These are phyloP conservation scores for Vickermania ingenoplastis DNA, from an alignment of 208 protist genomes.

Conservation along the genomic window DNA sequence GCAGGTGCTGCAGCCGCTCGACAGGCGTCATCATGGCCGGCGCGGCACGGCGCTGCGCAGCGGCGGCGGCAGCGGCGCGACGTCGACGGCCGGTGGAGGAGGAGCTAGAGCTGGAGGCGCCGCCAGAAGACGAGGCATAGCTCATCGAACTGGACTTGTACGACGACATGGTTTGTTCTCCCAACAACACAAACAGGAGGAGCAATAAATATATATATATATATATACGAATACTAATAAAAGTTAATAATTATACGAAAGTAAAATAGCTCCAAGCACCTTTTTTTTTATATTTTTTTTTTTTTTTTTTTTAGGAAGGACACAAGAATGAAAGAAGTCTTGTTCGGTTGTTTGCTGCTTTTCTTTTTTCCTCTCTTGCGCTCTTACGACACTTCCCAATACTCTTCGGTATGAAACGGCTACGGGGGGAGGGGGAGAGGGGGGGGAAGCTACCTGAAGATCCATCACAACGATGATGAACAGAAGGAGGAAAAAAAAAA, in stretches of 20 bases:
- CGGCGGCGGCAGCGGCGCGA: conserved; percentile 12
- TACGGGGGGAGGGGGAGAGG: too few species aligned
- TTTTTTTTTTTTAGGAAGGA: background rate
- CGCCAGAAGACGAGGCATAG: conserved; percentile 33
- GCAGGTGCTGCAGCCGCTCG: conserved; percentile 67
- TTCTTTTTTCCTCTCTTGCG: background rate
- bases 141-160: conserved; percentile 46
- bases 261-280: too few species aligned
- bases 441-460: too few species aligned
- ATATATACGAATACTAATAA: too few species aligned
- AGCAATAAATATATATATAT: too few species aligned
- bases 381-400: too few species aligned
- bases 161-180: conserved; percentile 29
- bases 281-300: background rate
- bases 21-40: conserved; percentile 53
- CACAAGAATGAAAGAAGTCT: conserved; percentile 1
- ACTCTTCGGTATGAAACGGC: too few species aligned
- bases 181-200: too few species aligned
- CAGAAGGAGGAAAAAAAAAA: too few species aligned
- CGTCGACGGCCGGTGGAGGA: conserved; percentile 39
- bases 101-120: conserved; percentile 24
- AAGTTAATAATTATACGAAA: too few species aligned
- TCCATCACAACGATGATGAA: too few species aligned
- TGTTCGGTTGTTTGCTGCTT: background rate
- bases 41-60: conserved; percentile 28